These are phyloP conservation scores for Coniophora puteana DNA, from an alignment of 1,284 basidiomycete genomes.

Conservation along the genomic window DNA sequence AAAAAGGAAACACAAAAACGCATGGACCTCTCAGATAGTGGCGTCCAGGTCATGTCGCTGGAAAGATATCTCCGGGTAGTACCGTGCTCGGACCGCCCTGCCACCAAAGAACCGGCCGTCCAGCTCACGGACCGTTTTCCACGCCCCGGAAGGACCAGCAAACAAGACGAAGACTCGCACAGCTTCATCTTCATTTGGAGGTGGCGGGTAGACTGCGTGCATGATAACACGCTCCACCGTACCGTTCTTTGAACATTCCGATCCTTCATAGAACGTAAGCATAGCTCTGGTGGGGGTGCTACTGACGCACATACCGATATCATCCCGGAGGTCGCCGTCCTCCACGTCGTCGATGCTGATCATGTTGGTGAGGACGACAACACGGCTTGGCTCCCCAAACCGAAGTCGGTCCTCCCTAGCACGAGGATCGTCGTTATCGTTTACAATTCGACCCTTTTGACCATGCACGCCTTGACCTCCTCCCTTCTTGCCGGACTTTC, in stretches of 20 bases:
- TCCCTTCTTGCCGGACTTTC: slow-evolving; percentile 32
- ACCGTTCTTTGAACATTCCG: slow-evolving; percentile 87
- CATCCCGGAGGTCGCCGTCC: slow-evolving; percentile 82
- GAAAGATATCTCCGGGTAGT: slow-evolving; percentile 73
- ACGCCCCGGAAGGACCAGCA: slow-evolving; percentile 86
- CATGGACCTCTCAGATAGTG: background rate
- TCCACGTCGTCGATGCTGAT: slow-evolving; percentile 77
- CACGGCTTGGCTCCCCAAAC: slow-evolving; percentile 86
- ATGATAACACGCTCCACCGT: slow-evolving; percentile 87
- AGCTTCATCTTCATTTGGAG: slow-evolving; percentile 57
- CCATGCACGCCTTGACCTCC: slow-evolving; percentile 33
- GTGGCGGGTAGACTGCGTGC: slow-evolving; percentile 68
- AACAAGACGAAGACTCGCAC: slow-evolving; percentile 86
- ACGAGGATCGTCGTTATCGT: slow-evolving; percentile 78
- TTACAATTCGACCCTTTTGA: slow-evolving; percentile 73
- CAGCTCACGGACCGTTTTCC: slow-evolving; percentile 89
- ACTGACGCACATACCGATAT: slow-evolving; percentile 65
- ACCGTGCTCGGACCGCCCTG: slow-evolving; percentile 75
- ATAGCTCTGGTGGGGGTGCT: slow-evolving; percentile 3
- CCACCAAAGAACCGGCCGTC: slow-evolving; percentile 92
- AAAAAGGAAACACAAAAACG: background rate
- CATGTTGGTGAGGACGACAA: slow-evolving; percentile 86
- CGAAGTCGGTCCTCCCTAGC: slow-evolving; percentile 69
- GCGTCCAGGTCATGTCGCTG: slow-evolving; percentile 45
- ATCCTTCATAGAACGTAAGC: slow-evolving; percentile 47